These are phyloP conservation scores for Colletotrichum cereale DNA, from an alignment of 2,329 filamentous ascomycete genomes.

Conservation along the genomic window DNA sequence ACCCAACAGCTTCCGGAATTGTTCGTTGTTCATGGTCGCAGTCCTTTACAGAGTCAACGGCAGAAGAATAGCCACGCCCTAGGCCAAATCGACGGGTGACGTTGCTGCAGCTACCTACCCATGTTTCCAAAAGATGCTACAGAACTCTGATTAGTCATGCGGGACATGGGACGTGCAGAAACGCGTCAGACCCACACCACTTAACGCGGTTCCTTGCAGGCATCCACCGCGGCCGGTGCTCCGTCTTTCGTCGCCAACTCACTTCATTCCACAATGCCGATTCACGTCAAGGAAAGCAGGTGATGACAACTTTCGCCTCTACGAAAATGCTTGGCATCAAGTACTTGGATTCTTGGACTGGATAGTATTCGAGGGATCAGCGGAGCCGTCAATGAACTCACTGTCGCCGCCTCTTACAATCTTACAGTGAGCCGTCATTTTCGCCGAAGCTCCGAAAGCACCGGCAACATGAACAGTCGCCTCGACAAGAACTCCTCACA, in stretches of 20 bases:
- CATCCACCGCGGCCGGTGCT: conserved; percentile 22
- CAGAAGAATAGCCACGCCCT: not conserved
- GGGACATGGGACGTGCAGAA: conserved; percentile 52
- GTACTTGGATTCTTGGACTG: not conserved
- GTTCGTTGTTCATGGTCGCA: conserved; percentile 87
- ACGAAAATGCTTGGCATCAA: not conserved
- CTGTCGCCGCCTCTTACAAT: not conserved
- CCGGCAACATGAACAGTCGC: conserved; percentile 66
- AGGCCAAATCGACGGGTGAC: not conserved
- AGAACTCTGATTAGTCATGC: conserved; percentile 19
- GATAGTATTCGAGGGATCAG: not conserved
- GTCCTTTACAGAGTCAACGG: not conserved
- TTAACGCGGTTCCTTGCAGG: conserved; percentile 49
- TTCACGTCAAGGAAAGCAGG: not conserved
- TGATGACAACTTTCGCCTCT: not conserved
- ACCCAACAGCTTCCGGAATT: conserved; percentile 86
- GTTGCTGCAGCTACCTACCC: not conserved
- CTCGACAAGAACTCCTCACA: conserved; percentile 74
- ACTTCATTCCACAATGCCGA: conserved; percentile 5
- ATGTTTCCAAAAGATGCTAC: conserved; percentile 19
- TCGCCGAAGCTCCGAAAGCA: not conserved
- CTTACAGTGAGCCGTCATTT: not conserved
- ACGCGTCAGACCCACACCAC: conserved; percentile 48
- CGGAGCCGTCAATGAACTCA: not conserved
- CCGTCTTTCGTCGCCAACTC: conserved; percentile 7